Base-by-base conservation (phyloP, 768 basidiomycete species). In the Leccinum incarnatum region DNA sequence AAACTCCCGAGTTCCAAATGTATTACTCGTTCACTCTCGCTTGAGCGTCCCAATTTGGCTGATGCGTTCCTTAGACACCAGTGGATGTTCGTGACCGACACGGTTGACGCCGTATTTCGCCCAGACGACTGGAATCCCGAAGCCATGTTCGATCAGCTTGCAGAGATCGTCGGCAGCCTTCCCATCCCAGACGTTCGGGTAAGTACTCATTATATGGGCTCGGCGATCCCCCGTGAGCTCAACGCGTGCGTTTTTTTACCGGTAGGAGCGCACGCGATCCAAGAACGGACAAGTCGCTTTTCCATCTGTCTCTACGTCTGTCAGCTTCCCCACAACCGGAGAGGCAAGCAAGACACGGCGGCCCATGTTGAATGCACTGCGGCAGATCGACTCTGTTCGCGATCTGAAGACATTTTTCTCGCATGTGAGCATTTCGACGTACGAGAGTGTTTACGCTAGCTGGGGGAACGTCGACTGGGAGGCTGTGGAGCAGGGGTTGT, bases 1-100 rank as follows among this genome's bases (percentile, higher is more conserved):
- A 98, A 71, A 96, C 93, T 0, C 93, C 95, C 69, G 96, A 98
- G 72, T 99, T 98, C 74, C 97, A 98, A 74, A 91, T 98, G 96
- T 97, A 69, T 60, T 77, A 14, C 46, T 54, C 53, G 19, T 45
- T 32, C 30, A 10, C 9, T 10, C n/a, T 19, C n/a, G n/a, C 12
- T 12, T 59, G 11, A 37, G 5, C 19, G 11, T 2, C 15, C 14
- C 15, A 48, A 53, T 52, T 25, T 55, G 7, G 49, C 55, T 70
- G 10, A 68, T 51, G 14, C 21, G 5, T 40, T 46, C 19, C 19
- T 19, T 63, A 92, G 89, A 70, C 91, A 98, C 72, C 95, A 99
- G 77, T 99, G 97, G 96, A 91, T 97, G 67, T 99, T 98, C 72
- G 86, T 98, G 46, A 97, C 95, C 3, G 96, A 99, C 72, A 98